A percentile compares a stretch with the other conserved stretches of the same genome.
Evolutionary conservation across 768 basidiomycete species (phyloP).

Genomic region (Phaeotremella skinneri): DNA sequence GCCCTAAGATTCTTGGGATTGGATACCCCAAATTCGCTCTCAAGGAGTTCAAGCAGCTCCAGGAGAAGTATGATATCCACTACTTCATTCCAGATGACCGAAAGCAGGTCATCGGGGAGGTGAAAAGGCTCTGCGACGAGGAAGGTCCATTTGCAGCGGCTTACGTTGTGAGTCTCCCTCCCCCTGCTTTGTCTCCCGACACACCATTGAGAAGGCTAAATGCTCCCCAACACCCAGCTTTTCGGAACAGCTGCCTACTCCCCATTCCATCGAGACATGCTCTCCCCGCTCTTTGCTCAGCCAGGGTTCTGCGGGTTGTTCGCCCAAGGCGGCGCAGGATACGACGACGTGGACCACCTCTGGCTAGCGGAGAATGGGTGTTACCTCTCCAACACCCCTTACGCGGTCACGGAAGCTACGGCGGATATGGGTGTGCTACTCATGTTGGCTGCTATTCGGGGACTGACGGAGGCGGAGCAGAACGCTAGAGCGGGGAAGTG

Average conservation of each 20-base stretch:
- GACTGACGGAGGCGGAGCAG: slow-evolving; percentile 9
- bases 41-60: slow-evolving; percentile 19
- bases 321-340: slow-evolving; percentile 33
- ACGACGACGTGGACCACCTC: slow-evolving; percentile 25
- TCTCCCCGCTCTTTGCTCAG: slow-evolving; percentile 15
- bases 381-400: slow-evolving; percentile 28
- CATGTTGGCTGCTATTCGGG: slow-evolving; percentile 18
- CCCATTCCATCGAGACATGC: slow-evolving; percentile 22
- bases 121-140: slow-evolving; percentile 25
- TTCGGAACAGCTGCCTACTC: slow-evolving; percentile 13
- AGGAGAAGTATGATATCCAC: slow-evolving; percentile 26
- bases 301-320: slow-evolving; percentile 25
- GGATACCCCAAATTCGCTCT: slow-evolving; percentile 27
- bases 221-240: neutral
- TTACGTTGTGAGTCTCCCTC: slow-evolving; percentile 22
- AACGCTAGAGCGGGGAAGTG: slow-evolving; percentile 19
- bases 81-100: slow-evolving; percentile 25
- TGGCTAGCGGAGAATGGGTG: slow-evolving; percentile 17
- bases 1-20: slow-evolving; percentile 24
- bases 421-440: slow-evolving; percentile 30
- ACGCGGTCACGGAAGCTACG: slow-evolving; percentile 26
- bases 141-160: slow-evolving; percentile 27
- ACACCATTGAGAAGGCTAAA: neutral
- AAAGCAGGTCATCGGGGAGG: slow-evolving; percentile 21
- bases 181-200: slow-evolving; percentile 10